These are phyloP conservation scores for Aspergillus fijiensis DNA, from an alignment of 2,329 filamentous ascomycete species.

Conservation along the genomic window DNA sequence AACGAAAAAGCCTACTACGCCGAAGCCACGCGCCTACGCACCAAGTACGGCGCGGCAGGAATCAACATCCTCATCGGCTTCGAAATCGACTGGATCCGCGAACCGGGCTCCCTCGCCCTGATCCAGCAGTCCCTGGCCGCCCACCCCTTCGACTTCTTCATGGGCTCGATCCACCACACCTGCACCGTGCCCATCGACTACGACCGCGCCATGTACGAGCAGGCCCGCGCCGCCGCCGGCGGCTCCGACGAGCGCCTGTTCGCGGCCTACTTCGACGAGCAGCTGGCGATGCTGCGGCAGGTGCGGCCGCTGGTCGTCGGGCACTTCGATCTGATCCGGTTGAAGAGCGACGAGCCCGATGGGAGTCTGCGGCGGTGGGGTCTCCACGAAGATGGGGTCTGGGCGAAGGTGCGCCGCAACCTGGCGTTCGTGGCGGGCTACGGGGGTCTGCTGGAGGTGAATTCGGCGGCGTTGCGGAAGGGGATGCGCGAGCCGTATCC, in stretches of 20 bases:
- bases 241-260: conserved; percentile 72
- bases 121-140: conserved; percentile 60
- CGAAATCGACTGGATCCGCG: conserved; percentile 87
- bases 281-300: conserved; percentile 73
- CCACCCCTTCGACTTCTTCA: conserved; percentile 78
- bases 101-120: conserved; percentile 57
- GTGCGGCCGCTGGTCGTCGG: conserved; percentile 78
- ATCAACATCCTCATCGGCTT: conserved; percentile 86
- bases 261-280: conserved; percentile 83
- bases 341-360: conserved; percentile 71
- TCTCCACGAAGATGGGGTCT: conserved; percentile 54
- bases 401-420: conserved; percentile 73
- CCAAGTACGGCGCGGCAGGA: conserved; percentile 61
- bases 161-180: conserved; percentile 91
- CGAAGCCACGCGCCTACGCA: conserved; percentile 72
- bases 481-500: conserved; percentile 91
- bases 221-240: conserved; percentile 57
- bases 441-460: conserved; percentile 84
- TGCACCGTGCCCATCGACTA: conserved; percentile 87
- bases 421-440: conserved; percentile 68
- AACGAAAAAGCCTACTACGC: conserved; percentile 63
- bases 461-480: conserved; percentile 83
- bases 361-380: conserved; percentile 58
- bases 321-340: conserved; percentile 87
- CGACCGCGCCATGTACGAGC: conserved; percentile 64